Conservation (phyloP, 306 rosid species). For the Inga laurina region DNA sequence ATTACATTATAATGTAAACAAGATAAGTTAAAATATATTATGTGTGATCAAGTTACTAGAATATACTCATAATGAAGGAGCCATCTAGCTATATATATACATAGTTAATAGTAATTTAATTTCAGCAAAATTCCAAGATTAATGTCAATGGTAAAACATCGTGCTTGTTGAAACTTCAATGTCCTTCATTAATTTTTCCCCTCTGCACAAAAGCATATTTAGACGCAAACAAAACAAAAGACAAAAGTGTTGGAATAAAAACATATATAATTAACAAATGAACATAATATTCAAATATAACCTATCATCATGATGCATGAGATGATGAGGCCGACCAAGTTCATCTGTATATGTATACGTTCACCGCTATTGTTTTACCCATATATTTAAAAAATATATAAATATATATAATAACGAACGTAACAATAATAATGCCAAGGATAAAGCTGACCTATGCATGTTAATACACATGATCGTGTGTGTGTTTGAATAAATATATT, state of each 20-base stretch:
- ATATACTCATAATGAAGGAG: too few species aligned
- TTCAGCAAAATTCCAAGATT: background rate
- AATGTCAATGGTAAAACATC: background rate
- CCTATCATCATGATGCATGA: background rate
- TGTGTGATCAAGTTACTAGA: background rate
- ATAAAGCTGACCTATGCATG: background rate
- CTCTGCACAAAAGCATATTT: too few species aligned
- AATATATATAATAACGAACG: background rate
- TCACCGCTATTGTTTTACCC: background rate
- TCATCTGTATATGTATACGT: background rate
- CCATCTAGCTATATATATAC: too few species aligned
- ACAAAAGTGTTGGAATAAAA: background rate
- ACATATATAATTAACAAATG: background rate
- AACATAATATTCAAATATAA: conserved; percentile 5
- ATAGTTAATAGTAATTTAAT: too few species aligned
- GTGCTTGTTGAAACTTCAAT: conserved; percentile 7
- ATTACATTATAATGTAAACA: background rate
- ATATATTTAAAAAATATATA: too few species aligned
- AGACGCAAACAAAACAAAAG: background rate
- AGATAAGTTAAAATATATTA: background rate
- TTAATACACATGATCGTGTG: background rate
- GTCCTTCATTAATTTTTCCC: background rate
- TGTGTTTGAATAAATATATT: background rate
- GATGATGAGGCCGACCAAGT: conserved; percentile 7
- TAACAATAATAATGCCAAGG: background rate